Percentiles rank a stretch among this genome's conserved stretches.
Evolutionary conservation across 2,329 filamentous ascomycete species (phyloP).

Genomic region (Cryphonectria nitschkei): DNA sequence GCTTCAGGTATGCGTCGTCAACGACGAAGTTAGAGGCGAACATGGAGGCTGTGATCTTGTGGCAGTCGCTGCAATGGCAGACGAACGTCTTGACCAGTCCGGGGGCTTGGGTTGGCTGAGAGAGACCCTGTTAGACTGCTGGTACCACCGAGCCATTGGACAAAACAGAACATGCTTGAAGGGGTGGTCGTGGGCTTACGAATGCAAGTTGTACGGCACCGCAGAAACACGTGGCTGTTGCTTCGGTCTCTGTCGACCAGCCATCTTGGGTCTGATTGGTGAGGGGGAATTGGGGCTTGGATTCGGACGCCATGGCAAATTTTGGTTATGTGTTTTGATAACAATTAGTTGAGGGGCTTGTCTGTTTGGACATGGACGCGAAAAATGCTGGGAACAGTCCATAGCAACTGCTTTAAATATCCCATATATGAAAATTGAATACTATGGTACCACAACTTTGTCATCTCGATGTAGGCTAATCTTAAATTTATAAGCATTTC

Average conservation of each 20-base stretch:
- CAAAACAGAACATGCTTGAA: background rate
- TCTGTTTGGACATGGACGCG: background rate
- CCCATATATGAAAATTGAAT: background rate
- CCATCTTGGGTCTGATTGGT: background rate
- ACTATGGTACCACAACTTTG: no score
- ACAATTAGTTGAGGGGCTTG: background rate
- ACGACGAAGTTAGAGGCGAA: constrained; percentile 63
- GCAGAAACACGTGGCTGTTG: constrained; percentile 63
- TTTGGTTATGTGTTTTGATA: background rate
- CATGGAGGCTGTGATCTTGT: constrained; percentile 65
- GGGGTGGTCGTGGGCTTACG: constrained; percentile 40
- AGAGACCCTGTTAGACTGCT: background rate
- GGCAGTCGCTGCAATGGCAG: constrained; percentile 65
- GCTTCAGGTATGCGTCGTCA: constrained; percentile 46
- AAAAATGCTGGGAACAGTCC: background rate
- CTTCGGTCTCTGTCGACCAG: constrained; percentile 32
- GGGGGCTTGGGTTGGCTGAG: constrained; percentile 48
- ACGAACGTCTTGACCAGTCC: constrained; percentile 55
- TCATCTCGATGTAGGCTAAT: no score
- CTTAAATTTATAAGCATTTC: no score
- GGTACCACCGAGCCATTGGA: background rate
- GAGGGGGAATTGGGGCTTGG: background rate
- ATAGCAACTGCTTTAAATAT: background rate
- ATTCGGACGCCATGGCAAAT: background rate
- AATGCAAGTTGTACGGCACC: constrained; percentile 58